Base-by-base conservation (phyloP, 73 alveolate genomes). In the Tetrahymena malaccensis region DNA sequence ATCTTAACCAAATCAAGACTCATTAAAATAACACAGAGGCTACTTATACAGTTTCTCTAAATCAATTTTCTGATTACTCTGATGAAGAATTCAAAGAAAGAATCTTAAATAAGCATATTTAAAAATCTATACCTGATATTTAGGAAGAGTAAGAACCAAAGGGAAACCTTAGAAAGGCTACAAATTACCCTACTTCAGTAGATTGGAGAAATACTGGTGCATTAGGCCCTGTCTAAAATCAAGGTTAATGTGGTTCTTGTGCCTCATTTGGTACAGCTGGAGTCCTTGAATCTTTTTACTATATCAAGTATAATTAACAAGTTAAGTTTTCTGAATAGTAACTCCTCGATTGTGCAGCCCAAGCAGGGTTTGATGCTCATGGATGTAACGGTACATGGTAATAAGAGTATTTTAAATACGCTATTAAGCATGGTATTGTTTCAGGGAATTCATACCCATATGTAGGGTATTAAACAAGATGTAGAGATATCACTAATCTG, bases 171-270 rank as follows among this genome's bases (percentile, higher is more conserved):
- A 84, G 44, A 27, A 43, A 34, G 31, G 40, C 58, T 16, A 0
- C 19, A 9, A 31, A 50, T 44, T 94, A 85, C 94, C 84, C 55
- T 0, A 55, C 44, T 22, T 40, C 95, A 58, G 95, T 96, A 15
- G 99, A 97, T 94, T 97, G 99, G 99, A 85, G 93, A 7, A 37
- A 93, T 19, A n/a, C 55, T 21, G 99, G 99, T 16, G 99, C 98
- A 35, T 99, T 98, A 31, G 85, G 96, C 37, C 96, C 55, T 3
- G 97, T 98, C 34, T 85, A 96, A 95, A 96, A 98, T 96, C 97
- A 98, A 96, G 99, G 99, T 34, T 55, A 94, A 43, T 98, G 99
- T 96, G 99, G 99, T 35, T 96, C 98, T 34, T 97, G 99, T 95
- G 98, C 98, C 97, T 97, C 99, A 11, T 97, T 98, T 96, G 96